phyloP scores from a whole-genome alignment of 2,329 filamentous ascomycete genomes.

The Colletotrichum agaves region DNA sequence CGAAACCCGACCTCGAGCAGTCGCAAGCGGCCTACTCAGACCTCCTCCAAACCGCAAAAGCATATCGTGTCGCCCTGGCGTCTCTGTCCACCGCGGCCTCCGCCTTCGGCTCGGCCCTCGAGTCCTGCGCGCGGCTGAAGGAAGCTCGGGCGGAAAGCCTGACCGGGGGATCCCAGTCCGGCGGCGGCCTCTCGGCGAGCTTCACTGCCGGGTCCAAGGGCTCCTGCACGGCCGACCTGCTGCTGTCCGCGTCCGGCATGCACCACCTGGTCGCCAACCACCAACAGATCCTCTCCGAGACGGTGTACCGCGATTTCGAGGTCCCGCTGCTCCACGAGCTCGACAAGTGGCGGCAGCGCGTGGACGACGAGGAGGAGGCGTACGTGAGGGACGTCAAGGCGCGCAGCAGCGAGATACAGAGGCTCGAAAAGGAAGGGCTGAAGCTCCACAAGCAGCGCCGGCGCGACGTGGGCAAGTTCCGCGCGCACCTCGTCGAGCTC shows the following conservation, averaged over 20 bases:
- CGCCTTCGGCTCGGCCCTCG: constrained; percentile 71
- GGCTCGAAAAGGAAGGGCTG: constrained; percentile 72
- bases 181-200: constrained; percentile 54
- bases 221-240: constrained; percentile 70
- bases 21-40: constrained; percentile 72
- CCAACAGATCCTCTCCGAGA: constrained; percentile 76
- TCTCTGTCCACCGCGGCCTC: constrained; percentile 70
- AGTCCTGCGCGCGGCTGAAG: constrained; percentile 75
- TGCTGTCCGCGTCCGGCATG: constrained; percentile 71
- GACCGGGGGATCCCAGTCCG: constrained; percentile 45
- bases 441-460: constrained; percentile 69
- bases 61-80: constrained; percentile 71
- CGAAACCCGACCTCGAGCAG: constrained; percentile 70
- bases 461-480: constrained; percentile 70
- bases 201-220: constrained; percentile 57
- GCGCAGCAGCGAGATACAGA: constrained; percentile 69
- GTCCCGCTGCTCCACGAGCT: constrained; percentile 76
- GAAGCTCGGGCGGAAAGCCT: constrained; percentile 71
- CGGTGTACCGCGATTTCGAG: constrained; percentile 75
- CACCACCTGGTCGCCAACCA: constrained; percentile 77
- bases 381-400: constrained; percentile 66
- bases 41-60: constrained; percentile 70
- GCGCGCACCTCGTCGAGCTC: constrained; percentile 71
- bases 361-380: constrained; percentile 72
- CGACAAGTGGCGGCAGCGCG: constrained; percentile 70